Percentiles rank a stretch among this genome's conserved stretches.
Evolutionary conservation across 1,284 basidiomycete genomes (phyloP).

Genomic region (Cutaneotrichosporon spelunceum): DNA sequence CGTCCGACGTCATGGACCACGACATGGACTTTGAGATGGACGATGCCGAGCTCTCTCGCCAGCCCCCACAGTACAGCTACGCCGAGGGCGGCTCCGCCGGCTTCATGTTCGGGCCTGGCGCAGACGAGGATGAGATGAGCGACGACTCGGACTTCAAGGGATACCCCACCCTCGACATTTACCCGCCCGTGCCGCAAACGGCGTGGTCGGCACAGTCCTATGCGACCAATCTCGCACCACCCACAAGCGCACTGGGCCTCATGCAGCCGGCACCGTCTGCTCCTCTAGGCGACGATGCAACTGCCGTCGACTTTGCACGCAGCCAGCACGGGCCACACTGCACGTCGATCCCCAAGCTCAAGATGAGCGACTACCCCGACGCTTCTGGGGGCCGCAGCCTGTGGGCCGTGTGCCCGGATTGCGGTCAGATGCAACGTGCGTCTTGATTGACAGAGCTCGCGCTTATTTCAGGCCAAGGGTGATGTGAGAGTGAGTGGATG

Average conservation of each 20-base stretch:
- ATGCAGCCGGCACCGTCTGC: slow-evolving; percentile 37
- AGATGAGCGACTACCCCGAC: slow-evolving; percentile 47
- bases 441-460: neutral
- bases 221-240: slow-evolving; percentile 36
- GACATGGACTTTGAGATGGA: slow-evolving; percentile 41
- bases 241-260: slow-evolving; percentile 30
- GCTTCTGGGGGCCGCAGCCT: slow-evolving; percentile 42
- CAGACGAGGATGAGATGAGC: slow-evolving; percentile 45
- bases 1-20: slow-evolving; percentile 35
- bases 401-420: slow-evolving; percentile 48
- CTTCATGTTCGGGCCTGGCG: slow-evolving; percentile 48
- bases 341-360: slow-evolving; percentile 45
- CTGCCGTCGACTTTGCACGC: slow-evolving; percentile 38
- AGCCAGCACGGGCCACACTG: slow-evolving; percentile 48
- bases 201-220: slow-evolving; percentile 41
- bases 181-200: slow-evolving; percentile 22
- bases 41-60: slow-evolving; percentile 22
- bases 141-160: slow-evolving; percentile 20
- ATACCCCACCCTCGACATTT: slow-evolving; percentile 17
- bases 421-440: slow-evolving; percentile 41
- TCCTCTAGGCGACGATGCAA: slow-evolving; percentile 30
- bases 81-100: slow-evolving; percentile 38
- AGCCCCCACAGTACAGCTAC: slow-evolving; percentile 25
- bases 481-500: neutral
- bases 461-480: neutral